Percentiles rank a stretch among this genome's conserved stretches.
These are phyloP conservation scores for Bolboschoenoplectus hybrid DNA, from an alignment of 202 grass and related monocot genomes.

Conservation along the genomic window DNA sequence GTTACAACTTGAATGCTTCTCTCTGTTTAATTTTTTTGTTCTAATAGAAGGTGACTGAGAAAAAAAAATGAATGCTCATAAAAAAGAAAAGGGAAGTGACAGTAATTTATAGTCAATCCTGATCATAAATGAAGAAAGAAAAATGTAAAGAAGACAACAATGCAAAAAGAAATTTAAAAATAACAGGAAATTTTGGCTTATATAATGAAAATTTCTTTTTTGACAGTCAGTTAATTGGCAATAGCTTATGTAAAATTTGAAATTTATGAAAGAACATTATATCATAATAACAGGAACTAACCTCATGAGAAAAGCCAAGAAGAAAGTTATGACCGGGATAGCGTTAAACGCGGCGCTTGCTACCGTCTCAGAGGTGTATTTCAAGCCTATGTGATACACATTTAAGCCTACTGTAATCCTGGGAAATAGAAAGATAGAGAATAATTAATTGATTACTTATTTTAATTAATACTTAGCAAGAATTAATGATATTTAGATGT, in stretches of 20 bases:
- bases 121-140: background rate
- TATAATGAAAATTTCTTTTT: background rate
- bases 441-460: background rate
- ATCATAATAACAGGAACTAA: conserved; percentile 2
- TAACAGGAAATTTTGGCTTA: background rate
- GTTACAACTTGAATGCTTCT: background rate
- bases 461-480: conserved; percentile 7
- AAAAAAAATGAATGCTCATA: background rate
- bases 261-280: background rate
- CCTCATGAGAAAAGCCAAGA: conserved; percentile 53
- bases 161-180: background rate
- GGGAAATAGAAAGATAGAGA: background rate
- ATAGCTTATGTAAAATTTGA: background rate
- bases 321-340: conserved; percentile 54
- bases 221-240: background rate
- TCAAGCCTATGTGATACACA: conserved; percentile 51
- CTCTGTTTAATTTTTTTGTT: background rate
- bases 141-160: background rate
- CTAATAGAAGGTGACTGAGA: background rate
- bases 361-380: conserved; percentile 54
- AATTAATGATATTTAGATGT: background rate
- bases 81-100: background rate
- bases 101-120: background rate
- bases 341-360: conserved; percentile 48
- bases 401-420: conserved; percentile 55